These are phyloP conservation scores for Cucumis variabilis DNA, from an alignment of 331 rosid genomes.

Conservation along the genomic window DNA sequence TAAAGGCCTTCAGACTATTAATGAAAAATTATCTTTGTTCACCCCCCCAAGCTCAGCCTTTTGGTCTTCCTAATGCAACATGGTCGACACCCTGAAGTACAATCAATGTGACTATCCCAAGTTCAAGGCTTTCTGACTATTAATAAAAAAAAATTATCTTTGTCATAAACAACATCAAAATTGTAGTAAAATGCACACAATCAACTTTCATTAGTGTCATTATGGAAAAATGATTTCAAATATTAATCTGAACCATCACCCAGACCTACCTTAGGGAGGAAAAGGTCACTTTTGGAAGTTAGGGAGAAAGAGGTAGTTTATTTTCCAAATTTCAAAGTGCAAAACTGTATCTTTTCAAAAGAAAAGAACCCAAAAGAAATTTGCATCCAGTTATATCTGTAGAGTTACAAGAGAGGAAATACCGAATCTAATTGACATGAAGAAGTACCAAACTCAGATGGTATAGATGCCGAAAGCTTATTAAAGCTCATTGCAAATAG, in stretches of 20 bases:
- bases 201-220: not conserved
- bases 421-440: conserved; percentile 73
- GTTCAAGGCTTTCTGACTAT: too few species aligned
- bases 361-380: not conserved
- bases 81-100: too few species aligned
- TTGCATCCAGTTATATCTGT: not conserved
- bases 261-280: not conserved
- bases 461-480: conserved; percentile 57
- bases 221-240: conserved; percentile 24
- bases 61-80: too few species aligned
- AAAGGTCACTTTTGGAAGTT: not conserved
- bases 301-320: not conserved
- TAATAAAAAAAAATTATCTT: too few species aligned
- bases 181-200: not conserved
- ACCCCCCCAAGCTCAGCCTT: too few species aligned
- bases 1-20: too few species aligned
- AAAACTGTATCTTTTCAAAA: not conserved
- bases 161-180: not conserved
- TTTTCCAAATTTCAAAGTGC: not conserved
- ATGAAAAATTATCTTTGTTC: too few species aligned
- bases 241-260: not conserved
- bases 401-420: conserved; percentile 38
- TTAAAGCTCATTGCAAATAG: conserved; percentile 85
- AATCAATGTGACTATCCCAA: too few species aligned
- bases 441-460: conserved; percentile 55